Evolutionary conservation across 257 asterid species (phyloP).

Genomic region (Solanum ossicruentum): DNA sequence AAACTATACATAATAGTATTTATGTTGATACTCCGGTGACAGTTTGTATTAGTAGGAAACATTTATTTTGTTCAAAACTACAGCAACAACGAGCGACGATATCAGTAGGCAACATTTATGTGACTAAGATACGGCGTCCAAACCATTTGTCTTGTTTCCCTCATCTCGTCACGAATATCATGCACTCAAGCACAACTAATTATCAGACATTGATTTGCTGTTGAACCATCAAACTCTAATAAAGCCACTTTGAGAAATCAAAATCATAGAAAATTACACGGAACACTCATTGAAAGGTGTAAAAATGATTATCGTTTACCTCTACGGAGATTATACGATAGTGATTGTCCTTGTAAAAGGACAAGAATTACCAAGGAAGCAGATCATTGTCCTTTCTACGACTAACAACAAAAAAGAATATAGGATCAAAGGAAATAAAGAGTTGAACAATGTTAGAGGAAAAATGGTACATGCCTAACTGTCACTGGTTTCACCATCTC

Average conservation of each 20-base stretch:
- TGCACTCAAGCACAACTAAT: background rate
- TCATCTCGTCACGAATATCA: too few relatives aligned
- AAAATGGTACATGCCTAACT: background rate
- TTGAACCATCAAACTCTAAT: background rate
- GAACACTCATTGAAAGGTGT: background rate
- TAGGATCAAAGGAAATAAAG: background rate
- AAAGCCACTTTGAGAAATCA: background rate
- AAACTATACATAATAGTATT: too few relatives aligned
- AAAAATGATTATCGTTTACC: background rate
- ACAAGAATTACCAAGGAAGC: background rate
- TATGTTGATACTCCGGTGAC: too few relatives aligned
- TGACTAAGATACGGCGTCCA: too few relatives aligned
- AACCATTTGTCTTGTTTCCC: too few relatives aligned
- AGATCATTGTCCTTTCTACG: background rate
- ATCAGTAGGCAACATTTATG: too few relatives aligned
- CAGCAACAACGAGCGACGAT: too few relatives aligned
- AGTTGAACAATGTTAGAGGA: background rate
- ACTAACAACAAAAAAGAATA: background rate
- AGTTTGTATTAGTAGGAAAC: too few relatives aligned
- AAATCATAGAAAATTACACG: background rate
- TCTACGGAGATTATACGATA: background rate
- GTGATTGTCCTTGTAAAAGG: background rate
- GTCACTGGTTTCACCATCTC: background rate
- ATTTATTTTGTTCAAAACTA: too few relatives aligned
- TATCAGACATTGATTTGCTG: background rate